phyloP scores from a whole-genome alignment of 2,329 filamentous ascomycete species.

The Verticillium zaregamsianum region DNA sequence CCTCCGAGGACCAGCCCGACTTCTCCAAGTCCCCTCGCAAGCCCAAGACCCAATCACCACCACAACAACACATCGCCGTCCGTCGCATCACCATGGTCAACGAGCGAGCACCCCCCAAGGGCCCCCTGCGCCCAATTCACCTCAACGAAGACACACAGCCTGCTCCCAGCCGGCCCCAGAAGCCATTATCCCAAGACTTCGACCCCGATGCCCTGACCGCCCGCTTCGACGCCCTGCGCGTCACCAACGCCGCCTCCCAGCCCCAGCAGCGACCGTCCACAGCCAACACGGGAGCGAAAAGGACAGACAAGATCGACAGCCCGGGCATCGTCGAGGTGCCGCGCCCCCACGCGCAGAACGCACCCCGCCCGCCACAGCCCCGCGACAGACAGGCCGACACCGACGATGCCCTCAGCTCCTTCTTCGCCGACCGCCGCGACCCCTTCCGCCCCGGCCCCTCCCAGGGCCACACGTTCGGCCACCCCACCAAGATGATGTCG shows the following conservation, averaged over 20 bases:
- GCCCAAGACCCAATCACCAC: neutral
- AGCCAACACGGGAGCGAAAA: conserved; percentile 3
- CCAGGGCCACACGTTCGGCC: conserved; percentile 22
- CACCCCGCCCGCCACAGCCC: conserved; percentile 1
- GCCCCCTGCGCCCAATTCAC: conserved; percentile 33
- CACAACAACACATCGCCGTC: conserved; percentile 5
- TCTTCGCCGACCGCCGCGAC: conserved; percentile 11
- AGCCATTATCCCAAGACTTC: conserved; percentile 12
- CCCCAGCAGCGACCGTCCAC: neutral
- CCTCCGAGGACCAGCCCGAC: conserved; percentile 16
- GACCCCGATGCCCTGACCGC: conserved; percentile 11
- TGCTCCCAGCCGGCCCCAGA: conserved; percentile 5
- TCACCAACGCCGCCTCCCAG: conserved; percentile 4
- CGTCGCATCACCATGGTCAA: conserved; percentile 34
- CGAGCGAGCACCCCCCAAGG: conserved; percentile 42
- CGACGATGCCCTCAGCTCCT: conserved; percentile 12
- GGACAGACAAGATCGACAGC: conserved; percentile 5
- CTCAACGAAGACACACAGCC: conserved; percentile 24
- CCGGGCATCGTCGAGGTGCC: conserved; percentile 9
- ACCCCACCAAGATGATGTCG: conserved; percentile 39
- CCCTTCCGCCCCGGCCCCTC: conserved; percentile 10
- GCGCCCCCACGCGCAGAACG: conserved; percentile 3
- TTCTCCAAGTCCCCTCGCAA: conserved; percentile 9
- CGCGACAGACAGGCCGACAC: conserved; percentile 6
- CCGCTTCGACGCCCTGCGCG: conserved; percentile 12